These are phyloP conservation scores for Vanilla planifolia DNA, from an alignment of 106 monocot genomes.

Conservation along the genomic window DNA sequence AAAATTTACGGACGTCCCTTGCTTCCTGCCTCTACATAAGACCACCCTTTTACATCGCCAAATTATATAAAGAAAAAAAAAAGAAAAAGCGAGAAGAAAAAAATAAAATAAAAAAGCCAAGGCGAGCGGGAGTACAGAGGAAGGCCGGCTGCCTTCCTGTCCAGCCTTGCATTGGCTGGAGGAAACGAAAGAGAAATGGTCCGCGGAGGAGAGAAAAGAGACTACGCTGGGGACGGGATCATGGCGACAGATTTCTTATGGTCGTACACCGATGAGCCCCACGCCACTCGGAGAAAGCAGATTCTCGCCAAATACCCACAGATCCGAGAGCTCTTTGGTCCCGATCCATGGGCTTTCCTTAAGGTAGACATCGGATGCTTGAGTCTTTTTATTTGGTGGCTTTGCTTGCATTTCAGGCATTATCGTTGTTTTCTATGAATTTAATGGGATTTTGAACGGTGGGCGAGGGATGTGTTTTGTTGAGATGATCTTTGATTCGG, in stretches of 20 bases:
- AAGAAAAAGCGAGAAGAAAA: no score
- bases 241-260: slow-evolving; percentile 93
- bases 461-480: no score
- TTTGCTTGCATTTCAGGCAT: not conserved
- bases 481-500: no score
- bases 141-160: no score
- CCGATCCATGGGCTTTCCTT: slow-evolving; percentile 71
- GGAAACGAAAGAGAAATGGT: slow-evolving; percentile 1
- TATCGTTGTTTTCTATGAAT: not conserved
- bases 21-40: no score
- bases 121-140: no score
- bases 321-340: slow-evolving; percentile 86
- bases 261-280: slow-evolving; percentile 92
- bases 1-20: no score
- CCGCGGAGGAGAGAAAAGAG: not conserved
- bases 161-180: no score
- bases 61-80: no score
- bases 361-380: slow-evolving; percentile 33
- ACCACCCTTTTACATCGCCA: no score
- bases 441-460: no score
- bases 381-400: not conserved
- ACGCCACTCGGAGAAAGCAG: slow-evolving; percentile 62
- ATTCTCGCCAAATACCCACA: slow-evolving; percentile 81
- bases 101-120: no score
- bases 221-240: slow-evolving; percentile 38